Evolutionary conservation across 2,329 filamentous ascomycete species (phyloP), one percentile per base, ranked within the genome.

Genomic region (Aurifilum marmelostoma): DNA sequence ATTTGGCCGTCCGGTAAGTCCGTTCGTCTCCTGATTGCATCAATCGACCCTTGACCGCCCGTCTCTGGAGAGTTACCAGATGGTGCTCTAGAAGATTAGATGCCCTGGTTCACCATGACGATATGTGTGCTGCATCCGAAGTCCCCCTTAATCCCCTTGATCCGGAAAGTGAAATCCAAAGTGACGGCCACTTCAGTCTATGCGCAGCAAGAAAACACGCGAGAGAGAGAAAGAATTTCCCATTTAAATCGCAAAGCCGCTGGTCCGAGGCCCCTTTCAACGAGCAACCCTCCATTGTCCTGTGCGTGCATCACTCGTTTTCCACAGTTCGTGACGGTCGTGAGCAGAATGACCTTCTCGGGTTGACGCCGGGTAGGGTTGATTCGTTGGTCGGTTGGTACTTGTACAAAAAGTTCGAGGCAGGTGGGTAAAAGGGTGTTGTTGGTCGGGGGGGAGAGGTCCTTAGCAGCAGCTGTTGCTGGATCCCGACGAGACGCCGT

Each of bases 401-500:
- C 67, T 67, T 69, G 66, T 71, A 71, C 67, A 69, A 67, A 68
- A 69, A 71, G 63, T 67, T 71, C 65, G 39, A 66, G 65, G 58
- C 61, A 47, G 39, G 39, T 34, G 39, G 65, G 50, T 58, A 56
- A 61, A 52, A 39, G 52, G 63, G 47, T 47, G 56, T 56, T 62
- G 32, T 27, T n/a, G 43, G n/a, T 24, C 39, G 63, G 70, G 76
- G 16, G 43, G 18, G 21, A 16, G 43, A 2, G 43, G 18, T n/a
- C 37, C 12, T 85, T 97, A 97, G 86, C 94, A 97, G 89, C 94
- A 97, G 80, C 93, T 91, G 78, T 92, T 91, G 79, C 88, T 92
- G 76, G 92, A 92, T 75, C 91, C 91, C 77, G 90, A 92, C 81
- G 97, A 92, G 75, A 99, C 95, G 76, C 94, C 94, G 82, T 97